Evolutionary conservation across 371 early-diverging fungal genomes (phyloP), one percentile per base, ranked within the genome.

Genomic region (Mucor velutinosus): DNA sequence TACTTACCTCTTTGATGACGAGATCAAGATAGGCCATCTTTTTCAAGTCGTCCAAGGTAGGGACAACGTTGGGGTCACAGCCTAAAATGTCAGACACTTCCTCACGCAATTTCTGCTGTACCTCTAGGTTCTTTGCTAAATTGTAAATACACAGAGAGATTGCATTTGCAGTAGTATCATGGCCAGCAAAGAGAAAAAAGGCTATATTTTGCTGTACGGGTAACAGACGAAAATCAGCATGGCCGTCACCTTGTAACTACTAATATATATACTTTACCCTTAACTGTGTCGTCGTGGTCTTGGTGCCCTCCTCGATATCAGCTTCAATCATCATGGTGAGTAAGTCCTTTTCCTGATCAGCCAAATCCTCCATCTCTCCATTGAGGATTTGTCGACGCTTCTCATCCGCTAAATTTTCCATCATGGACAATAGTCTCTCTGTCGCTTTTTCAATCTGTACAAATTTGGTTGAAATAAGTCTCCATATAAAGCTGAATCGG

Each of bases 21-120:
- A 69, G 65, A 39, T 80, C 76, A 6, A 83, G 62, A 63, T 85
- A 85, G 11, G 64, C 58, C 61, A 89, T 69, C 25, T 76, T 58
- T 11, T 68, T 64, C 35, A 81, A 67, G 59, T 86, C 77, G 60
- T 78, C 83, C 56, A 77, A 55, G n/a, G 79, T 79, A n/a, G 84
- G 70, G 0, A 62, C 73, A 29, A 81, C 74, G 10, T 1, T 79
- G 7, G 83, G 70, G 1, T 64, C 72, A 29, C 81, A 74, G 11
- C 87, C 88, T 25, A 91, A 53, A 14, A 87, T 69, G 12, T 33
- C 27, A 47, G 83, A 66, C 7, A 86, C 84, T 60, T 87, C 86
- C 37, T 81, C 67, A 33, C 84, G 75, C 15, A 85, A 79, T 35
- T 70, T 72, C n/a, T 77, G 69, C 73, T 89, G 86, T 39, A 82